Evolutionary conservation across 1,284 basidiomycete species (phyloP).

Genomic region (Ustilago crameri): DNA sequence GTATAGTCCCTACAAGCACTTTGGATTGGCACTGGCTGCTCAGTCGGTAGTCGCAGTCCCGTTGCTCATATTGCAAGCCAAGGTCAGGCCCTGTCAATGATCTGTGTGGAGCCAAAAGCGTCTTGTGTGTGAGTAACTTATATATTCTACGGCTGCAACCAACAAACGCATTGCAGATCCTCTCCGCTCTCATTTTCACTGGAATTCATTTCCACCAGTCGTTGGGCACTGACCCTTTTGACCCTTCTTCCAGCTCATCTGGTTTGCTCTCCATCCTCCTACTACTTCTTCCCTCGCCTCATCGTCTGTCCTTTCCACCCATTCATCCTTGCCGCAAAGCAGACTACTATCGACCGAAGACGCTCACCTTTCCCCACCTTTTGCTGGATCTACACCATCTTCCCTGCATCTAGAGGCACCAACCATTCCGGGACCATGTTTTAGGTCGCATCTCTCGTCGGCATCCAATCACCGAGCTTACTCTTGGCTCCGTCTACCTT

Average conservation of each 20-base stretch:
- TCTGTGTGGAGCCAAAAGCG: too few relatives aligned
- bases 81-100: too few relatives aligned
- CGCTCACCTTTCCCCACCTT: background rate
- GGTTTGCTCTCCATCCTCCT: background rate
- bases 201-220: conserved; percentile 1
- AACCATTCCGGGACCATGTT: background rate
- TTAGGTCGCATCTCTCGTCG: background rate
- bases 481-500: conserved; percentile 1
- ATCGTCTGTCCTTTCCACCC: background rate
- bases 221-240: background rate
- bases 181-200: too few relatives aligned
- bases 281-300: too few relatives aligned
- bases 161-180: conserved; percentile 23
- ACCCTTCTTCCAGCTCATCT: background rate
- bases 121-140: too few relatives aligned
- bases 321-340: conserved; percentile 1
- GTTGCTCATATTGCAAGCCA: too few relatives aligned
- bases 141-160: too few relatives aligned
- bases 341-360: too few relatives aligned
- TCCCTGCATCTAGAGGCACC: background rate
- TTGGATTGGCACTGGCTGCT: too few relatives aligned
- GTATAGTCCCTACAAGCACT: too few relatives aligned
- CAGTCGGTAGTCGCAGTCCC: too few relatives aligned
- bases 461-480: background rate
- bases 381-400: background rate